A percentile compares a stretch with the other conserved stretches of the same genome.
These are phyloP conservation scores for Cryptococcus floricola DNA, from an alignment of 1,284 basidiomycete species.

Conservation along the genomic window DNA sequence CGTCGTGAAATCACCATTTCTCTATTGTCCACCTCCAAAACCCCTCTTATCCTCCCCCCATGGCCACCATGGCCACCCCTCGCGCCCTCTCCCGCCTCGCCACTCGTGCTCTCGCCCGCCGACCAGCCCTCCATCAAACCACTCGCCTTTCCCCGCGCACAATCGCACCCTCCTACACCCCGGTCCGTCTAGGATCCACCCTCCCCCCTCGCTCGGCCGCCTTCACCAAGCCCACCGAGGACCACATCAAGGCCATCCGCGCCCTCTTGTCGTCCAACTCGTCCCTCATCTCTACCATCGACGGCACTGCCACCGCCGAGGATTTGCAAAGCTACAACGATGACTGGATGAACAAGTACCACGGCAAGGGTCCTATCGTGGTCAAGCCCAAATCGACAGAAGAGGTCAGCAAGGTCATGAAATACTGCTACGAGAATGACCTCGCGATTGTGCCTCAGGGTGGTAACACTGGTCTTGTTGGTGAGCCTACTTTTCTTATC, in stretches of 20 bases:
- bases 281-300: slow-evolving; percentile 52
- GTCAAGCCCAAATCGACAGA: slow-evolving; percentile 82
- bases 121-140: background rate
- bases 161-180: background rate
- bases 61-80: slow-evolving; percentile 16
- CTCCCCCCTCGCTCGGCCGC: slow-evolving; percentile 37
- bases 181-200: slow-evolving; percentile 34
- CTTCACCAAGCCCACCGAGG: slow-evolving; percentile 51
- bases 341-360: slow-evolving; percentile 98
- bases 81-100: slow-evolving; percentile 17
- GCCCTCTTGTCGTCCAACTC: slow-evolving; percentile 50
- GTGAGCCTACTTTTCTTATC: slow-evolving; percentile 32
- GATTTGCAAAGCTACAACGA: slow-evolving; percentile 81
- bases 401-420: slow-evolving; percentile 82
- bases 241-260: slow-evolving; percentile 52
- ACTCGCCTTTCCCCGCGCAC: background rate
- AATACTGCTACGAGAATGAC: slow-evolving; percentile 71
- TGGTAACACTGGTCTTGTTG: slow-evolving; percentile 95
- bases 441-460: slow-evolving; percentile 94
- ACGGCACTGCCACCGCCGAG: slow-evolving; percentile 49
- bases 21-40: background rate
- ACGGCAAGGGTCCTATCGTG: slow-evolving; percentile 75
- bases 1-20: too few species aligned
- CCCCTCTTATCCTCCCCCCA: too few species aligned
- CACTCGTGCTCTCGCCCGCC: slow-evolving; percentile 7